These are phyloP conservation scores for Aurantiochytrium sp. DNA, from an alignment of 108 stramenopile species.

Conservation along the genomic window DNA sequence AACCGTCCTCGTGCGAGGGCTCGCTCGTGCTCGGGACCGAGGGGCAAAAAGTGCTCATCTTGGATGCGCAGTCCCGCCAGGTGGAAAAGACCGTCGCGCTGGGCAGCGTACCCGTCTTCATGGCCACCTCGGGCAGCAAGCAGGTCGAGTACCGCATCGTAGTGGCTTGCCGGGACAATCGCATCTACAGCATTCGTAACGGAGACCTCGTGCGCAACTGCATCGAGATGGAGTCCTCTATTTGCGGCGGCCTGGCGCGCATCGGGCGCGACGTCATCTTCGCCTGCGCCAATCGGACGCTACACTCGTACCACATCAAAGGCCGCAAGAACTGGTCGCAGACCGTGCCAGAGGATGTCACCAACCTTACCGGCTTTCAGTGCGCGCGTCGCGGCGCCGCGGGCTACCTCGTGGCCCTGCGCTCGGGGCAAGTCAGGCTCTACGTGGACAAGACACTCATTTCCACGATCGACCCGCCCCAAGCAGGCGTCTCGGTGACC, in stretches of 20 bases:
- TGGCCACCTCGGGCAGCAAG: conserved; percentile 47
- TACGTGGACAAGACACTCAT: conserved; percentile 55
- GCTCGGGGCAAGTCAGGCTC: conserved; percentile 48
- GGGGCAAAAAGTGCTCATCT: conserved; percentile 41
- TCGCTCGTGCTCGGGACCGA: conserved; percentile 58
- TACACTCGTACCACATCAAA: conserved; percentile 51
- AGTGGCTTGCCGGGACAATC: conserved; percentile 52
- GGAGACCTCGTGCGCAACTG: conserved; percentile 48
- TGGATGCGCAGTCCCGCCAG: conserved; percentile 46
- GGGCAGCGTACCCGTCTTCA: conserved; percentile 40
- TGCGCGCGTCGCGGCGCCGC: conserved; percentile 29
- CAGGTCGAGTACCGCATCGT: conserved; percentile 59
- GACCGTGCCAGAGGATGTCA: conserved; percentile 39
- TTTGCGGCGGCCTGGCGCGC: conserved; percentile 45
- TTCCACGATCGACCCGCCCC: conserved; percentile 37
- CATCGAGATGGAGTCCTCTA: conserved; percentile 49
- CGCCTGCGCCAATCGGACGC: conserved; percentile 48
- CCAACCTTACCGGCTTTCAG: conserved; percentile 30
- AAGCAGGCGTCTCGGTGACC: conserved; percentile 33
- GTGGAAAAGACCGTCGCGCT: conserved; percentile 22
- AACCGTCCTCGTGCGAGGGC: background rate
- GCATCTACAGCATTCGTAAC: conserved; percentile 50
- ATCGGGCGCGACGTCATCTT: conserved; percentile 45
- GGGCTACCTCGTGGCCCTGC: conserved; percentile 51
- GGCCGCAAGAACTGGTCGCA: conserved; percentile 46